Conservation (phyloP, 441 rosid species). For the Pelargonium cotyledonis region DNA sequence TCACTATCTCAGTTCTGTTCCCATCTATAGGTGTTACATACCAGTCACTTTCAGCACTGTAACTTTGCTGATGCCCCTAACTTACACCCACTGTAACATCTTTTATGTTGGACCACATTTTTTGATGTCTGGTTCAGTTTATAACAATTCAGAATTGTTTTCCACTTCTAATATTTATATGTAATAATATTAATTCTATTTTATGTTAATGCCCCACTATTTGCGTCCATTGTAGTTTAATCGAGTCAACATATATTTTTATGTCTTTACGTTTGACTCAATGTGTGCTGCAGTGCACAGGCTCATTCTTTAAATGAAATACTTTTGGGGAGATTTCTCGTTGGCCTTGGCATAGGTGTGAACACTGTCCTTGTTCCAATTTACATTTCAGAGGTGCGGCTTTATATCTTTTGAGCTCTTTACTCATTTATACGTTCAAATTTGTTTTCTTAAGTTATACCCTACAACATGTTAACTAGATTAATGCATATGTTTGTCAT, state of each 20-base stretch:
- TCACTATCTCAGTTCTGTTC: background rate
- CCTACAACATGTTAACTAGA: background rate
- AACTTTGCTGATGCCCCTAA: background rate
- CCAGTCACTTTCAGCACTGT: background rate
- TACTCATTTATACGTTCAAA: background rate
- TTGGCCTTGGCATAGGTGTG: slow-evolving; percentile 78
- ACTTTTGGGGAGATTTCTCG: slow-evolving; percentile 69
- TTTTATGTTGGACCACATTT: background rate
- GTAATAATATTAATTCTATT: background rate
- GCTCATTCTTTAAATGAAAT: slow-evolving; percentile 67
- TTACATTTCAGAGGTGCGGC: slow-evolving; percentile 62
- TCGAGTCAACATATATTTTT: background rate
- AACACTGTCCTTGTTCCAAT: slow-evolving; percentile 72
- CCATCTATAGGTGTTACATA: slow-evolving; percentile 1
- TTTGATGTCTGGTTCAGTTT: slow-evolving; percentile 14
- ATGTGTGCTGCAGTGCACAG: slow-evolving; percentile 52
- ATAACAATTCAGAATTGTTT: background rate
- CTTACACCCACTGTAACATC: background rate
- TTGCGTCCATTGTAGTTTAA: background rate
- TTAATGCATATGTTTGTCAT: background rate
- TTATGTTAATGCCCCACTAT: background rate
- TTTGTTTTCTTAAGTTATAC: background rate
- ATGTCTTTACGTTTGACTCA: background rate
- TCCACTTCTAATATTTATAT: background rate
- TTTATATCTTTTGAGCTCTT: slow-evolving; percentile 5